phyloP scores from a whole-genome alignment of 495 filamentous ascomycete species.

The Aspergillus carlsbadensis region DNA sequence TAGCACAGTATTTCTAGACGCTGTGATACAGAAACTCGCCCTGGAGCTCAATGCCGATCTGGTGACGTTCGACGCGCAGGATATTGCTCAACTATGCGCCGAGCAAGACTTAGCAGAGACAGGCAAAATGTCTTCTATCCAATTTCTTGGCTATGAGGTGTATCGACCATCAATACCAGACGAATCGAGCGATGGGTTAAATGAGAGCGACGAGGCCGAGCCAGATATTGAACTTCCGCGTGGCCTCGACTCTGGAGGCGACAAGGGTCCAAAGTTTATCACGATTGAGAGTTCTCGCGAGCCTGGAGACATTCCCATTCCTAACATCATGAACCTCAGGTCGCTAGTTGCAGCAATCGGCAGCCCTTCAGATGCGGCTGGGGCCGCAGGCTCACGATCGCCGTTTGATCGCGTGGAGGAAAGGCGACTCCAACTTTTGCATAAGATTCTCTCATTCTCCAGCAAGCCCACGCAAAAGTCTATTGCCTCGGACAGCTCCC shows the following conservation, averaged over 20 bases:
- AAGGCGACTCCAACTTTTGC: constrained; percentile 37
- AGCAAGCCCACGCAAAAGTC: constrained; percentile 12
- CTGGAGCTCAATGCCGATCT: constrained; percentile 67
- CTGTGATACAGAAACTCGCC: constrained; percentile 59
- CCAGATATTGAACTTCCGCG: constrained; percentile 30
- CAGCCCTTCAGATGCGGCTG: constrained; percentile 26
- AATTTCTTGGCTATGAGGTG: constrained; percentile 70
- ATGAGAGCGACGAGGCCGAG: constrained; percentile 42
- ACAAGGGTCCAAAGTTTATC: constrained; percentile 35
- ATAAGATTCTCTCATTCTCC: constrained; percentile 34
- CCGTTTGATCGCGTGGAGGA: constrained; percentile 24
- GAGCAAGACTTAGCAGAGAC: constrained; percentile 59
- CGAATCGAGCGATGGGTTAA: constrained; percentile 35
- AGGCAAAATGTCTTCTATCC: constrained; percentile 37
- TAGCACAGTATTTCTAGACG: constrained; percentile 55
- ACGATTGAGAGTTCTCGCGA: constrained; percentile 39
- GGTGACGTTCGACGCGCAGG: constrained; percentile 72
- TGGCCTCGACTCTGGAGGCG: constrained; percentile 17
- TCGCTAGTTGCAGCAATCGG: constrained; percentile 40
- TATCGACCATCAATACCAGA: constrained; percentile 33
- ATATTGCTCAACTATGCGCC: constrained; percentile 75
- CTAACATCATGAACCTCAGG: constrained; percentile 36
- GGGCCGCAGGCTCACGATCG: constrained; percentile 12
- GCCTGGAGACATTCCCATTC: constrained; percentile 34
- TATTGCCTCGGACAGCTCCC: not conserved